Base-by-base conservation (phyloP, 768 basidiomycete genomes). In the Tricholoma flavovirens region DNA sequence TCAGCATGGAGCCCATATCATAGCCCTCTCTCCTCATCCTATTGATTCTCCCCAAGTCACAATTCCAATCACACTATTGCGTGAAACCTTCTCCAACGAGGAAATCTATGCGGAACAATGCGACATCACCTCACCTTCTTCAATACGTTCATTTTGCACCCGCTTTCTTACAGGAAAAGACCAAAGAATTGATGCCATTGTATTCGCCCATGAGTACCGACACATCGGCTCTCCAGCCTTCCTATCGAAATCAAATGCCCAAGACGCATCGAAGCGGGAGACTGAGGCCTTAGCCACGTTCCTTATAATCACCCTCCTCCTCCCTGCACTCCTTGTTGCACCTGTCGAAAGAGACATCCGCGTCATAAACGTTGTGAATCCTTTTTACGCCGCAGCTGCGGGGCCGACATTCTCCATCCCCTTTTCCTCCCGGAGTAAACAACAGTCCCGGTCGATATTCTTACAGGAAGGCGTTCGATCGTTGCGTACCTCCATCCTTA, bases 301-400 rank as follows among this genome's bases (percentile, higher is more conserved):
- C 71, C 73, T 93, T 54, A 77, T 94, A 5, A 77, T 82, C 6
- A 94, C 92, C 1, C 75, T 90, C 5, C 77, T 97, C 0, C 78
- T 96, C 0, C 93, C 93, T 2, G 77, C 81, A 26, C 73, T 96
- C 3, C 82, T 97, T 14, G 83, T 88, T 22, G 87, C 90, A 0
- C 93, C 93, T 0, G 76, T 80, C n/a, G 93, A 94, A 66, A 80
- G 93, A 33, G 90, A 94, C 60, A 91, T 97, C 40, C 87, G 94
- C n/a, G 82, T 97, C 60, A 75, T 98, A 66, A 86, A 85, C 55
- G 77, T 93, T 38, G 80, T 95, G 66, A 93, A 93, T 56, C 93
- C 93, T 2, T 91, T 92, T 62, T 97, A 96, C 62, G 86, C 92
- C 2, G 91, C 94, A 1, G 87, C 90, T 0, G 74, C 82, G 3